phyloP scores from a whole-genome alignment of 202 grass and related monocot genomes.

The Bolboschoenoplectus hybrid region DNA sequence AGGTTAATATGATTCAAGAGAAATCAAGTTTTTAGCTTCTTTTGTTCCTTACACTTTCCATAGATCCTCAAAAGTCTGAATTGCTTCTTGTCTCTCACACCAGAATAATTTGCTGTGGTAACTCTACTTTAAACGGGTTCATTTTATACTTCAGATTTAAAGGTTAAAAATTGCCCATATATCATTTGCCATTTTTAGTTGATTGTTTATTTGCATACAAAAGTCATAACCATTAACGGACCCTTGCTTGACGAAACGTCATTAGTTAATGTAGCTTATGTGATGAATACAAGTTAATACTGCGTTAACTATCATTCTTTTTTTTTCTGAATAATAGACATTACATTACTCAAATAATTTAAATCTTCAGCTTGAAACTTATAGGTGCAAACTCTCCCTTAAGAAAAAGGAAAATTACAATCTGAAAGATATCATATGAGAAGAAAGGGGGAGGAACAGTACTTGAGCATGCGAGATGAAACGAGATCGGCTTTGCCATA shows the following conservation, averaged over 20 bases:
- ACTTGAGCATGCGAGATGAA: slow-evolving; percentile 86
- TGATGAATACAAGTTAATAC: background rate
- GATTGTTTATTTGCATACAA: background rate
- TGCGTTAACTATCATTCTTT: background rate
- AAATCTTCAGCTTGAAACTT: background rate
- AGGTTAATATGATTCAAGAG: background rate
- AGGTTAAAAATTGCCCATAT: no score
- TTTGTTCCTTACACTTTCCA: slow-evolving; percentile 2
- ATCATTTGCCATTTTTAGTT: background rate
- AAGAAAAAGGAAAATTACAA: background rate
- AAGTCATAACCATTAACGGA: background rate
- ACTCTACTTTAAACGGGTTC: background rate
- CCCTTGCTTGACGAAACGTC: background rate
- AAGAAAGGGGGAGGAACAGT: slow-evolving; percentile 18
- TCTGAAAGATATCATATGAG: background rate
- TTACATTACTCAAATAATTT: background rate
- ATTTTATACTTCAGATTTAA: background rate
- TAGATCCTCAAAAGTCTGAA: background rate
- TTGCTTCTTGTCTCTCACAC: background rate
- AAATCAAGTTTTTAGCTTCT: slow-evolving; percentile 13
- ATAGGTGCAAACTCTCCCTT: background rate
- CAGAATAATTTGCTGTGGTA: background rate
- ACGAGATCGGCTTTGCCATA: slow-evolving; percentile 79
- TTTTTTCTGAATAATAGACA: background rate
- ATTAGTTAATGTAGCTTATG: background rate